Evolutionary conservation across 805 yeast genomes (phyloP), one percentile per base, ranked within the genome.

Genomic region (Metahyphopichia silvanorum): DNA sequence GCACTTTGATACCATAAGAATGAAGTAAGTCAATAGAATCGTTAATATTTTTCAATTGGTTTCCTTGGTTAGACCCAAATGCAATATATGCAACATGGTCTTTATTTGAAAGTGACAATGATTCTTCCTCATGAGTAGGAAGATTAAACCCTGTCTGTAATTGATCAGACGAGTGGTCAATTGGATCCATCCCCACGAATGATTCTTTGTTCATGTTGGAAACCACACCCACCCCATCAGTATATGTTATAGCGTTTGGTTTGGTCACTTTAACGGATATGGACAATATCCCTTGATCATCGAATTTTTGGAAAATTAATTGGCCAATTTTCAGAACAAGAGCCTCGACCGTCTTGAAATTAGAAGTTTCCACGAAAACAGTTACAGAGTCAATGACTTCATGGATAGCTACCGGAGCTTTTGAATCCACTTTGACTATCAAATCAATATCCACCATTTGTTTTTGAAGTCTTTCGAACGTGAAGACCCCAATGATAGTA

Each of bases 331-430:
- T 74, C 38, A 79, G 74, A 3, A 86, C 95, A 29, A 93, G 68
- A 0, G 97, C 96, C 53, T 93, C 99, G 1, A 93, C 94, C 0
- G 99, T 93, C 49, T 86, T 82, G 63, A 86, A 93, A 41, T 79
- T 77, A 2, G 95, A 74, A n/a, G 51, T 53, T 48, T 85, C 95
- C n/a, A 87, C 84, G 46, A 79, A 85, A 0, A 49, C 47, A 0
- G 72, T 65, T 4, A 84, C 69, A 2, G 55, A 61, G 17, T 74
- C 73, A 15, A 81, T 71, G 10, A 74, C 45, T 3, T 47, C 38
- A 33, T 63, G 61, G 25, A 75, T 63, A 20, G 66, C 54, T 29
- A 70, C 63, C n/a, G 54, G 45, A 12, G 60, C 47, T 16, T 50
- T 40, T 4, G 51, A 43, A 13, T 47, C 39, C 23, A 55, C 42